These are phyloP conservation scores for Erodium chrysanthum DNA, from an alignment of 441 rosid species.

Conservation along the genomic window DNA sequence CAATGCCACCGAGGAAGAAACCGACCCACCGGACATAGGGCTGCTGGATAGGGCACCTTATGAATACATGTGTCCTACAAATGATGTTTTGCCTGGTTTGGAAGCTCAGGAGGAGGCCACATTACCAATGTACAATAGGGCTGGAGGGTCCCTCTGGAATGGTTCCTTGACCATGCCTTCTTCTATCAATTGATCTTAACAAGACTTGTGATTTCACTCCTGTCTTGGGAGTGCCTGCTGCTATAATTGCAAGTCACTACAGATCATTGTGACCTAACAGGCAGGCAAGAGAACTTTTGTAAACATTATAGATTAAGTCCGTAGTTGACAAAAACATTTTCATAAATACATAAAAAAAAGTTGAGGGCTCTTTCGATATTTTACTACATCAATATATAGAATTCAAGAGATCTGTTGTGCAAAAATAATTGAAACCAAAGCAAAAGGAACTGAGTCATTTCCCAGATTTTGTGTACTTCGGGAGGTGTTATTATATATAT, in stretches of 20 bases:
- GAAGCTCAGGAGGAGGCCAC: slow-evolving; percentile 18
- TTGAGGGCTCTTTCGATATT: neutral
- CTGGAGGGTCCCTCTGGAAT: slow-evolving; percentile 22
- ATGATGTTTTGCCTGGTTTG: slow-evolving; percentile 21
- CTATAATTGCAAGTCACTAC: no score
- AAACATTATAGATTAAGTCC: no score
- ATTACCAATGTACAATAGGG: slow-evolving; percentile 17
- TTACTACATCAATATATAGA: neutral
- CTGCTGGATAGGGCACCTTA: slow-evolving; percentile 2
- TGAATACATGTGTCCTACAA: slow-evolving; percentile 16
- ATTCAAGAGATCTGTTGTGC: no score
- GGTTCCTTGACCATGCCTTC: slow-evolving; percentile 12
- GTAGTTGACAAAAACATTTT: neutral
- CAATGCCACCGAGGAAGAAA: slow-evolving; percentile 17
- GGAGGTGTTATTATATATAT: neutral
- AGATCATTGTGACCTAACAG: no score
- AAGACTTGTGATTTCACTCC: neutral
- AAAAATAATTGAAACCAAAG: neutral
- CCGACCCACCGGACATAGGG: neutral
- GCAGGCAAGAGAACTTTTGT: no score
- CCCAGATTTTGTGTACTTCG: neutral
- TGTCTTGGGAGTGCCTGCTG: no score
- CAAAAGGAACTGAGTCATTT: neutral
- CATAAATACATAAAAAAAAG: neutral
- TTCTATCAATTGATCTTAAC: neutral